These are phyloP conservation scores for Aspergillus carbonarius DNA, from an alignment of 2,329 filamentous ascomycete species.

Conservation along the genomic window DNA sequence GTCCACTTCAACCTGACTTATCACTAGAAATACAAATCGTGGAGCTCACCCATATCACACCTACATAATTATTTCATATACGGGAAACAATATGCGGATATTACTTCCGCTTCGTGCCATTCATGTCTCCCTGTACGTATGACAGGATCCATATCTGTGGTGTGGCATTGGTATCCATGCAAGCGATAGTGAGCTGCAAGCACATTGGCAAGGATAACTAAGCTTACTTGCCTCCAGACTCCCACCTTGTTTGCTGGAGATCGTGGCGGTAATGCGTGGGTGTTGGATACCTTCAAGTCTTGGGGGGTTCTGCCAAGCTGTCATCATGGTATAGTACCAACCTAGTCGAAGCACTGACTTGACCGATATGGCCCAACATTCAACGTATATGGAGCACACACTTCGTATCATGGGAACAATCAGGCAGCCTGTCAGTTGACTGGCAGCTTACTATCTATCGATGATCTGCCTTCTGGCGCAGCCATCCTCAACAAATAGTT, in stretches of 20 bases:
- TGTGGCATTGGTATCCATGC: not conserved
- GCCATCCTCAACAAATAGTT: conserved; percentile 9
- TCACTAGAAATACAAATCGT: not conserved
- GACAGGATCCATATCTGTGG: not conserved
- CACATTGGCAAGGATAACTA: not conserved
- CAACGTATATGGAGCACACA: not conserved
- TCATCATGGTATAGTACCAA: not conserved
- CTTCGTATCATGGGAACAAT: not conserved
- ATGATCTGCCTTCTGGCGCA: not conserved
- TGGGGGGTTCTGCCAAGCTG: not conserved
- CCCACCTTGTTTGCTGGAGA: not conserved
- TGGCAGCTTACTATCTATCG: not conserved
- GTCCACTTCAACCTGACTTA: not conserved
- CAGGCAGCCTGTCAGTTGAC: not conserved
- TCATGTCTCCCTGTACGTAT: not conserved
- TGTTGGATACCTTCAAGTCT: not conserved
- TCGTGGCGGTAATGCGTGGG: not conserved
- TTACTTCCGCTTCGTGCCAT: not conserved
- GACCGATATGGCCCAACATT: not conserved
- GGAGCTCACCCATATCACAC: not conserved
- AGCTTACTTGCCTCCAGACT: not conserved
- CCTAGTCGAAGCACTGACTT: not conserved
- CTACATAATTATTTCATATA: not conserved
- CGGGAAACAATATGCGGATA: not conserved
- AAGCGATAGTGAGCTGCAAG: not conserved